Percentiles rank a stretch among this genome's conserved stretches.
Conservation (phyloP, 73 alveolate genomes). For the Symbiodinium pilosum region DNA sequence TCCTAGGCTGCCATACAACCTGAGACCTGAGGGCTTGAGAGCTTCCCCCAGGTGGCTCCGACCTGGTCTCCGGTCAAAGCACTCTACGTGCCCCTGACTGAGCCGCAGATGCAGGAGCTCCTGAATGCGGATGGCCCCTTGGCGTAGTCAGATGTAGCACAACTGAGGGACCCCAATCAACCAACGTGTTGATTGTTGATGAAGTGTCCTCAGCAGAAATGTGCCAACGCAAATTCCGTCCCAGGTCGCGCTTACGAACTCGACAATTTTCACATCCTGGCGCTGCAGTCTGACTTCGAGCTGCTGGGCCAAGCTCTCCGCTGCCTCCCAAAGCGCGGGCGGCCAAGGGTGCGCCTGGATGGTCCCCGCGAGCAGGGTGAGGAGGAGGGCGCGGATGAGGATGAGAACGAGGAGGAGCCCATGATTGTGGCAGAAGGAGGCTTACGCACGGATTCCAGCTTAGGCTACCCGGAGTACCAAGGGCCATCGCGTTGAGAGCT, state of each 20-base stretch:
- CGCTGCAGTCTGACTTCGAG: background rate
- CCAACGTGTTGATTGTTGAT: too few relatives aligned
- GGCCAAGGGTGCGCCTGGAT: background rate
- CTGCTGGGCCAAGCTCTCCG: background rate
- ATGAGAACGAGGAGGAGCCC: background rate
- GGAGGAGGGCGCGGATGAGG: background rate
- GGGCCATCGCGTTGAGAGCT: too few relatives aligned
- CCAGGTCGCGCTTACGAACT: background rate
- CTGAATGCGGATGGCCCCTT: background rate
- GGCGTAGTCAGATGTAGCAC: too few relatives aligned
- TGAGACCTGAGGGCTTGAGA: too few relatives aligned
- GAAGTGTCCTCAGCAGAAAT: too few relatives aligned
- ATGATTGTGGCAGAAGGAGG: background rate
- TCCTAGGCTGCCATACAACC: too few relatives aligned
- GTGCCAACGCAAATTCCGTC: too few relatives aligned
- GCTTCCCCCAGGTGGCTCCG: background rate
- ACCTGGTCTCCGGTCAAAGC: constrained; percentile 29
- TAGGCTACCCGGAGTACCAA: background rate
- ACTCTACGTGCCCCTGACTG: constrained; percentile 33
- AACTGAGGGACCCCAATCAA: too few relatives aligned
- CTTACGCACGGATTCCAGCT: background rate
- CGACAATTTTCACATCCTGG: background rate
- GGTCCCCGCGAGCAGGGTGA: background rate
- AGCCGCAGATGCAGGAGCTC: constrained; percentile 24
- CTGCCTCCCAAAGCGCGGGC: background rate